Conservation (phyloP, 2,329 filamentous ascomycete genomes). For the Knufia petricola region DNA sequence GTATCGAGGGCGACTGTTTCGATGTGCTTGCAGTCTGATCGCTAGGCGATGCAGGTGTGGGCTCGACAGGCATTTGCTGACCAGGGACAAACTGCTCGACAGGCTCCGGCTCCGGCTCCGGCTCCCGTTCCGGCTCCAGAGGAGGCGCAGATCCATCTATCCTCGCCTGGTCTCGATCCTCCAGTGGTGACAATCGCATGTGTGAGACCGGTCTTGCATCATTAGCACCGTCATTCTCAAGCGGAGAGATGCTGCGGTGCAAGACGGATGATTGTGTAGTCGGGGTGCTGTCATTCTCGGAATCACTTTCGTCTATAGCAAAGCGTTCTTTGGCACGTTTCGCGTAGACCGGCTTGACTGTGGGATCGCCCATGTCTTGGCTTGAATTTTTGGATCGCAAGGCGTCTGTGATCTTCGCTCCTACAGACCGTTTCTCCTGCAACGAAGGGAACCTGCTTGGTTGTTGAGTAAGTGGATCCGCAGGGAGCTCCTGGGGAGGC, state of each 20-base stretch:
- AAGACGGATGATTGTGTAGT: constrained; percentile 10
- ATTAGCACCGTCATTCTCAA: constrained; percentile 18
- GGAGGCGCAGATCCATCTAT: not conserved
- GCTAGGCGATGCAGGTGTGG: constrained; percentile 10
- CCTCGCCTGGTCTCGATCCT: constrained; percentile 22
- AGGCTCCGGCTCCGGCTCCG: too few relatives aligned
- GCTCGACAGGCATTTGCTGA: not conserved
- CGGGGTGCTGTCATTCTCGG: constrained; percentile 18
- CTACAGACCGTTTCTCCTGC: constrained; percentile 19
- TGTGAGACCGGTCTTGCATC: constrained; percentile 59
- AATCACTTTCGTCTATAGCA: constrained; percentile 20
- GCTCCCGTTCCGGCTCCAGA: not conserved
- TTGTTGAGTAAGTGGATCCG: constrained; percentile 10
- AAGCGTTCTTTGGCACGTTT: constrained; percentile 21
- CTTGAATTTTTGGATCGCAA: constrained; percentile 15
- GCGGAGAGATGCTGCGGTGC: constrained; percentile 14
- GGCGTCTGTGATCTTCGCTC: constrained; percentile 16
- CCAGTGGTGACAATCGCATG: constrained; percentile 52
- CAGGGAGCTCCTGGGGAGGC: not conserved
- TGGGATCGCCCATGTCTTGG: constrained; percentile 11
- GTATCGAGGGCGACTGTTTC: constrained; percentile 30
- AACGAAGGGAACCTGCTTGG: constrained; percentile 19
- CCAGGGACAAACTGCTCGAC: constrained; percentile 9
- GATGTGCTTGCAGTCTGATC: constrained; percentile 27
- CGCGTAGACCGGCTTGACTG: constrained; percentile 17